These are phyloP conservation scores for Mycosphaerella sp. DNA, from an alignment of 2,329 filamentous ascomycete species.

Conservation along the genomic window DNA sequence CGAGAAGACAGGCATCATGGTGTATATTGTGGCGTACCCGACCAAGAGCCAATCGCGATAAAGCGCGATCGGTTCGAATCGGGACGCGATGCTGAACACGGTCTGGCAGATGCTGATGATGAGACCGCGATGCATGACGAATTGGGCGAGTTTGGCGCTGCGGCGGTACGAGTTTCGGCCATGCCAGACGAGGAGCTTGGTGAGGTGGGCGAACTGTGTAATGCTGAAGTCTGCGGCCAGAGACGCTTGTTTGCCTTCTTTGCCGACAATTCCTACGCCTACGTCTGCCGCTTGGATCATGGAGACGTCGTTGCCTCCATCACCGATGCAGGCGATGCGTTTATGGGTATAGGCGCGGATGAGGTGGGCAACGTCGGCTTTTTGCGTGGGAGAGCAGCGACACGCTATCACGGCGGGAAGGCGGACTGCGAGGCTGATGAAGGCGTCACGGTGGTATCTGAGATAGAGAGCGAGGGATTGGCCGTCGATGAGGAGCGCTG, in stretches of 20 bases:
- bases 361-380: conserved; percentile 84
- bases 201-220: conserved; percentile 88
- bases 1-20: conserved; percentile 84
- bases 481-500: conserved; percentile 90
- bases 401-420: conserved; percentile 92
- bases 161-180: conserved; percentile 96
- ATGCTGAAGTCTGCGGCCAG: conserved; percentile 96
- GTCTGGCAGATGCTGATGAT: conserved; percentile 96
- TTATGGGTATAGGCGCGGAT: conserved; percentile 92
- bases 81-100: conserved; percentile 88
- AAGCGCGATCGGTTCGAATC: conserved; percentile 87
- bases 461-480: conserved; percentile 82
- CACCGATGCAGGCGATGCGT: conserved; percentile 93
- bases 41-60: conserved; percentile 97
- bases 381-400: conserved; percentile 93
- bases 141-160: conserved; percentile 89
- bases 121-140: conserved; percentile 93
- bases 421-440: conserved; percentile 80
- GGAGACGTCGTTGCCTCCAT: conserved; percentile 95
- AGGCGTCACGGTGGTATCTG: conserved; percentile 72
- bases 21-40: conserved; percentile 94
- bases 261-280: conserved; percentile 94
- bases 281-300: conserved; percentile 99
- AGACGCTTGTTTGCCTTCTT: conserved; percentile 91
- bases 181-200: conserved; percentile 98